Percentiles rank a stretch among this genome's conserved stretches.
Evolutionary conservation across 345 rosid species (phyloP).

Genomic region (Rubroshorea leprosula): DNA sequence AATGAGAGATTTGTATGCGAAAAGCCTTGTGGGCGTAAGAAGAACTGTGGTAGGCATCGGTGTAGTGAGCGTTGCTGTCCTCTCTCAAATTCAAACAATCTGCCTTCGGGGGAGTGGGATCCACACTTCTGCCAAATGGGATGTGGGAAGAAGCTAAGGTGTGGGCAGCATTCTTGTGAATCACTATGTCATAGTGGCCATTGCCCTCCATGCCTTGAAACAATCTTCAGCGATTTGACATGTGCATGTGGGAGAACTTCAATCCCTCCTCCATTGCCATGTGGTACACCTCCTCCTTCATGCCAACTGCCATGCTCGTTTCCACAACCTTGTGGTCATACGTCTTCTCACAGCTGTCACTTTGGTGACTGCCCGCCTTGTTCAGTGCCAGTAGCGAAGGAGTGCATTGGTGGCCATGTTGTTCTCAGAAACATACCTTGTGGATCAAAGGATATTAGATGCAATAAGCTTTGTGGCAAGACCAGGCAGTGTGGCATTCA

Average conservation of each 20-base stretch:
- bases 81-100: constrained; percentile 45
- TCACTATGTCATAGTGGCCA: constrained; percentile 92
- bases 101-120: constrained; percentile 55
- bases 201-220: constrained; percentile 90
- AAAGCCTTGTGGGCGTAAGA: constrained; percentile 80
- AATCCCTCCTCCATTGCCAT: constrained; percentile 91
- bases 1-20: constrained; percentile 59
- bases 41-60: constrained; percentile 87
- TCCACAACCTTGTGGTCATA: constrained; percentile 84
- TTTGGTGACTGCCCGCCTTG: constrained; percentile 98
- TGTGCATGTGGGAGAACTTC: constrained; percentile 94
- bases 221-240: constrained; percentile 76
- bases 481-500: constrained; percentile 92
- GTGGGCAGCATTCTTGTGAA: constrained; percentile 89
- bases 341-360: constrained; percentile 90
- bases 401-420: constrained; percentile 91
- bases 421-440: constrained; percentile 93
- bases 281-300: constrained; percentile 84
- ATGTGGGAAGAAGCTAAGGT: constrained; percentile 88
- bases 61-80: constrained; percentile 96
- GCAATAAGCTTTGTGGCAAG: constrained; percentile 87
- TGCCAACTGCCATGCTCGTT: constrained; percentile 80
- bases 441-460: constrained; percentile 88
- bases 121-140: constrained; percentile 83
- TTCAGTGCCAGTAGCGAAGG: constrained; percentile 82